Conservation (phyloP, 2,329 filamentous ascomycete species). For the Amauroascus niger region DNA sequence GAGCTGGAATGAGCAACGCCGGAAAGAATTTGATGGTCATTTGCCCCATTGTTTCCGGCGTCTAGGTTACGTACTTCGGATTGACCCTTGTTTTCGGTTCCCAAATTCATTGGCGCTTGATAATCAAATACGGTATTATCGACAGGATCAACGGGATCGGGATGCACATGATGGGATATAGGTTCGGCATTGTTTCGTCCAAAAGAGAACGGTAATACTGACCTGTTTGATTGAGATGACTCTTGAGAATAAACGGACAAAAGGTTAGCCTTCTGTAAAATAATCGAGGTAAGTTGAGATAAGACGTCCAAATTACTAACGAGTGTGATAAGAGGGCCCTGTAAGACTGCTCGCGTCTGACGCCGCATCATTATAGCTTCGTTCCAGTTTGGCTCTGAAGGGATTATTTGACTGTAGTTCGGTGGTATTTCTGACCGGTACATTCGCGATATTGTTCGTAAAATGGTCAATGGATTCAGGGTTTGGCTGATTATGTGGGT, state of each 20-base stretch:
- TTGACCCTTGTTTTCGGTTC: not conserved
- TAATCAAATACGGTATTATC: not conserved
- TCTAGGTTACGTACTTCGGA: not conserved
- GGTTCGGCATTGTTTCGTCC: not conserved
- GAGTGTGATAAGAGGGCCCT: not conserved
- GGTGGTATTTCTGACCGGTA: not conserved
- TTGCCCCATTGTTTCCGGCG: not conserved
- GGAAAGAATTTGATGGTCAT: not conserved
- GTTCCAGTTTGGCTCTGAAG: conserved; percentile 5
- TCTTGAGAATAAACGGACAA: not conserved
- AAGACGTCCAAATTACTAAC: not conserved
- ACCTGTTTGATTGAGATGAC: not conserved
- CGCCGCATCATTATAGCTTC: not conserved
- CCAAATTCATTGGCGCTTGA: not conserved
- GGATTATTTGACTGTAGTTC: conserved; percentile 12
- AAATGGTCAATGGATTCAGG: not conserved
- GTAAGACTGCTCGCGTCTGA: not conserved
- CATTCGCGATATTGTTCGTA: not conserved
- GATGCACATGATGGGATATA: not conserved
- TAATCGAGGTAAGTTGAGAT: not conserved
- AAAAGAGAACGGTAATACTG: not conserved
- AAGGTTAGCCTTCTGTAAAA: not conserved
- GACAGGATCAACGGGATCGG: not conserved
- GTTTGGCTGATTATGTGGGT: not conserved
- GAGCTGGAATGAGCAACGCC: not conserved